Conservation (phyloP, 2,329 filamentous ascomycete genomes). For the Aspergillus melleus region DNA sequence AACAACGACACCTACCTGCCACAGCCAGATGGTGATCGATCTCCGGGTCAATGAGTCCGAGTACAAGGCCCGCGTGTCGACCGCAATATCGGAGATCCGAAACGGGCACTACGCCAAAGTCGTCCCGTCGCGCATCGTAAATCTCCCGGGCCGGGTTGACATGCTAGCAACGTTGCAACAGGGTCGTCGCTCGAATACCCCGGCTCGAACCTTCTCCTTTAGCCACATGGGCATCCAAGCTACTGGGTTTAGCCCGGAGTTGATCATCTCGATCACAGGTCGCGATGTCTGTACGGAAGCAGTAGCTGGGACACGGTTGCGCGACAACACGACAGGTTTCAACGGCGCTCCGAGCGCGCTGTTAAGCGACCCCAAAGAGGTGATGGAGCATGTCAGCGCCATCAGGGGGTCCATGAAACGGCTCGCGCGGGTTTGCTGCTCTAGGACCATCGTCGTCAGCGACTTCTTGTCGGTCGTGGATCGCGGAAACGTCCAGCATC, state of each 20-base stretch:
- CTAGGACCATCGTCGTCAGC: slow-evolving; percentile 3
- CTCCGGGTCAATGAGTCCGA: not conserved
- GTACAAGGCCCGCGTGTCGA: slow-evolving; percentile 2
- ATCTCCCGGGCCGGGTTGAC: slow-evolving; percentile 6
- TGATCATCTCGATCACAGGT: slow-evolving; percentile 14
- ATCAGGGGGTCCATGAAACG: slow-evolving; percentile 11
- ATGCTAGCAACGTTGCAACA: slow-evolving; percentile 15
- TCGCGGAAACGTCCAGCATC: slow-evolving; percentile 17
- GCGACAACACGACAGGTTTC: too few species aligned
- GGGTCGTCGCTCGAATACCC: slow-evolving; percentile 14
- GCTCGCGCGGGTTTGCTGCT: slow-evolving; percentile 8
- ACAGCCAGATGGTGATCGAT: not conserved
- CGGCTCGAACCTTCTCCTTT: slow-evolving; percentile 14
- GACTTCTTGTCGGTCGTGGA: slow-evolving; percentile 14
- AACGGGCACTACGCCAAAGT: slow-evolving; percentile 13
- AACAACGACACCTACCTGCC: too few species aligned
- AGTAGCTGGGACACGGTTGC: slow-evolving; percentile 13
- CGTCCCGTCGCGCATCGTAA: slow-evolving; percentile 12
- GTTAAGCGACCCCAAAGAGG: slow-evolving; percentile 13
- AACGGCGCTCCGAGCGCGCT: not conserved
- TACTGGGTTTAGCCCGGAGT: slow-evolving; percentile 19
- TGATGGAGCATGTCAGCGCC: slow-evolving; percentile 16
- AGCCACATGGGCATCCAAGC: slow-evolving; percentile 15
- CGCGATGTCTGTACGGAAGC: slow-evolving; percentile 14
- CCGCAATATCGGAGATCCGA: slow-evolving; percentile 6